Conservation (phyloP, 179 eudicot genomes). For the Beta lomatogona region DNA sequence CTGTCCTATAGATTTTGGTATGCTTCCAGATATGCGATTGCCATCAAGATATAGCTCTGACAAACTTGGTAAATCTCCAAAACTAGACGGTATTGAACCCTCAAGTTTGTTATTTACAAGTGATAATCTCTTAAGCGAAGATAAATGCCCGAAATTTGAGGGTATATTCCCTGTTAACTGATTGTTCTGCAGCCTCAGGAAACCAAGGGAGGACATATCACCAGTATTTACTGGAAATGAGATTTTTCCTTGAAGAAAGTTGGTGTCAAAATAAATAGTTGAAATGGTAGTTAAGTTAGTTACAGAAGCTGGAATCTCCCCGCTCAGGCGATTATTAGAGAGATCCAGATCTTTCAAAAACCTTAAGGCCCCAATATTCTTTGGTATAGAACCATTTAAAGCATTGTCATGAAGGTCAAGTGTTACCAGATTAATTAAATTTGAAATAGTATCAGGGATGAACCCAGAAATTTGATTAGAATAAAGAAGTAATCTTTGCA, state of each 20-base stretch:
- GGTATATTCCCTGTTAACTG: slow-evolving; percentile 52
- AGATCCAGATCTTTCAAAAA: slow-evolving; percentile 48
- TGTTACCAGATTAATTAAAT: slow-evolving; percentile 33
- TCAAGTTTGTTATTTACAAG: slow-evolving; percentile 47
- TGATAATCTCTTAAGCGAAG: slow-evolving; percentile 51
- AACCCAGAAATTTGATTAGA: slow-evolving; percentile 45
- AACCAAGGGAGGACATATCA: slow-evolving; percentile 48
- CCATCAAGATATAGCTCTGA: slow-evolving; percentile 44
- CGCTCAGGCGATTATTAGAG: slow-evolving; percentile 44
- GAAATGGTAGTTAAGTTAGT: slow-evolving; percentile 41
- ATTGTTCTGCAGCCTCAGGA: slow-evolving; percentile 56
- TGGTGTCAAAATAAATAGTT: slow-evolving; percentile 37
- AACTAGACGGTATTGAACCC: slow-evolving; percentile 55
- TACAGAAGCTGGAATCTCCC: slow-evolving; percentile 48
- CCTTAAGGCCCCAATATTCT: slow-evolving; percentile 39
- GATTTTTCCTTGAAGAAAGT: slow-evolving; percentile 57
- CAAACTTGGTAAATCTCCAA: slow-evolving; percentile 40
- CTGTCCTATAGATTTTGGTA: slow-evolving; percentile 51
- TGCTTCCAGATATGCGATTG: slow-evolving; percentile 49
- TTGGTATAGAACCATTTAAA: slow-evolving; percentile 45
- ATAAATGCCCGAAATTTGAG: slow-evolving; percentile 38
- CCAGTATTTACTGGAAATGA: slow-evolving; percentile 42
- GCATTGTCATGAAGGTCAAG: slow-evolving; percentile 47
- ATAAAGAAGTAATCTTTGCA: slow-evolving; percentile 34
- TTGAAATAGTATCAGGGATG: slow-evolving; percentile 47